Base-by-base conservation (phyloP, 805 yeast genomes). In the Nakazawaea wickerhamii region DNA sequence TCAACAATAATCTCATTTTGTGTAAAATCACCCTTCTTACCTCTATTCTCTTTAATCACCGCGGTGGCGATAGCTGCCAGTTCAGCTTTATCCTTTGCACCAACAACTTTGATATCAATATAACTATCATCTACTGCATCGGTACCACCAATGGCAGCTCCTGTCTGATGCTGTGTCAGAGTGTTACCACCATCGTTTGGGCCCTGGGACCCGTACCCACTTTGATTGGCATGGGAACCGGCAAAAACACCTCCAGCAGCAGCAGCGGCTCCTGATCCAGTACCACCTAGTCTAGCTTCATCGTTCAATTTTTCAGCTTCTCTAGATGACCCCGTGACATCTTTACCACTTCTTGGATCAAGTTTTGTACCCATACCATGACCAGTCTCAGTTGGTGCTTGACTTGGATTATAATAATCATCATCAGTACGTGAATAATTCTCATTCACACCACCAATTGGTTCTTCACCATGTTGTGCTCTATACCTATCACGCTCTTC, bases 371-470 rank as follows among this genome's bases (percentile, higher is more conserved):
- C 43, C 5, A 23, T 28, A 6, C 46, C 43, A 25, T 49, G 43
- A 20, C 45, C 20, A 3, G 51, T 51, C 11, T 45, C 39, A 17
- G 41, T 30, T 10, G 57, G 55, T 17, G 57, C 53, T 23, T n/a
- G 17, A 5, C 15, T 11, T 20, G 32, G 31, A 25, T 41, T 34
- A 17, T 35, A 27, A n/a, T 34, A 19, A 26, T 30, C 43, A n/a
- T 14, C 26, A 3, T 9, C 31, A 2, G 19, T 17, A 11, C 25
- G 9, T 10, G 30, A 21, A 4, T 13, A 23, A 15, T 17, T 5
- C 10, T n/a, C n/a, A 4, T 23, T n/a, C 14, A n/a, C 26, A 37
- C 17, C 34, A 15, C 17, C 20, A 13, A 30, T 31, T n/a, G 30
- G n/a, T 25, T 20, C 31, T 28, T 41, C 40, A 11, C 40, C 40